A percentile compares a stretch with the other conserved stretches of the same genome.
Conservation (phyloP, 2,329 filamentous ascomycete species). For the Sporothrix globosa region DNA sequence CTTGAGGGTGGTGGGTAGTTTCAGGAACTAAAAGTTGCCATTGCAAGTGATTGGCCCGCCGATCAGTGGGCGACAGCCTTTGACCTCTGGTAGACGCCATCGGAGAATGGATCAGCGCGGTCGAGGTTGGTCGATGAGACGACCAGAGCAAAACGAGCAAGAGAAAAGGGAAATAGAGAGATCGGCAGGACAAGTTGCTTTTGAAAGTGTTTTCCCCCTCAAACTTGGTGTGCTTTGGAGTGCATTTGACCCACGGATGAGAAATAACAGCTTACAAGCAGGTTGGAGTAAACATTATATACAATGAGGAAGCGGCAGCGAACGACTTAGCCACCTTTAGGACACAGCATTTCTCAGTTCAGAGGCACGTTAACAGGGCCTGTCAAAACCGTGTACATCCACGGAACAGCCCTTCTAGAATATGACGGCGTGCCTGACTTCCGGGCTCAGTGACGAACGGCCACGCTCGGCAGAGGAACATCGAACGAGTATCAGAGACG, state of each 20-base stretch:
- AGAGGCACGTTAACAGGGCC: too few relatives aligned
- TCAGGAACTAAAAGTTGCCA: background rate
- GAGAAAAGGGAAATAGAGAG: background rate
- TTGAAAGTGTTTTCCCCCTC: too few relatives aligned
- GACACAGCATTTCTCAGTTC: too few relatives aligned
- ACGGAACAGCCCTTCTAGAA: too few relatives aligned
- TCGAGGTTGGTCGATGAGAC: background rate
- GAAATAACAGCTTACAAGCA: too few relatives aligned
- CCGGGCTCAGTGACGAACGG: background rate
- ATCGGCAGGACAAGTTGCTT: background rate
- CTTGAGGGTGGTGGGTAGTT: background rate
- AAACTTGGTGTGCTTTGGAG: too few relatives aligned
- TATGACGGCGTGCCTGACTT: slow-evolving; percentile 5
- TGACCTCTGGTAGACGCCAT: background rate
- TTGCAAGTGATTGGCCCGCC: background rate
- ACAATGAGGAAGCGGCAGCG: too few relatives aligned
- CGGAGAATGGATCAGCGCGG: slow-evolving; percentile 28
- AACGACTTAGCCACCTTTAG: too few relatives aligned
- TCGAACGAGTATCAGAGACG: background rate
- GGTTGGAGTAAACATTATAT: too few relatives aligned
- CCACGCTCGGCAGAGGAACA: background rate
- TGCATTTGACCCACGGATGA: too few relatives aligned
- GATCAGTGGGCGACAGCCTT: background rate
- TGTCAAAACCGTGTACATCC: too few relatives aligned
- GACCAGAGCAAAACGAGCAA: background rate